These are phyloP conservation scores for Scheffersomyces quercinus DNA, from an alignment of 1,139 yeast species.

Conservation along the genomic window DNA sequence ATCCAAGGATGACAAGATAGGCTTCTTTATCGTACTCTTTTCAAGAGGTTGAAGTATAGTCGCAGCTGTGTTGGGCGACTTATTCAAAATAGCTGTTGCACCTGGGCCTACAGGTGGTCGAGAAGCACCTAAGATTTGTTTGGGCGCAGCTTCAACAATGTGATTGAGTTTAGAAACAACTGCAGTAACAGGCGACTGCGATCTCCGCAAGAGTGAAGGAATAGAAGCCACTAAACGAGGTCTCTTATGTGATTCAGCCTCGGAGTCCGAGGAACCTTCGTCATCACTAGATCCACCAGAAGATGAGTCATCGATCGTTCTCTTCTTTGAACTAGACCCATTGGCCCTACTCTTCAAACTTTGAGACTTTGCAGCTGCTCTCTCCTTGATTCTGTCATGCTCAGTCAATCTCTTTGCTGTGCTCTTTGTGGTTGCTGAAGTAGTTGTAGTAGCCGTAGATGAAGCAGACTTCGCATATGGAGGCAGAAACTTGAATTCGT, in stretches of 20 bases:
- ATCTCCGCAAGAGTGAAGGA: constrained; percentile 9
- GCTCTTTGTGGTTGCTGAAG: background rate
- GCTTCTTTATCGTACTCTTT: constrained; percentile 16
- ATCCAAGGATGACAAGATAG: constrained; percentile 50
- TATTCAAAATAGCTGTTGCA: background rate
- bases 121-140: background rate
- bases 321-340: constrained; percentile 3
- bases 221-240: constrained; percentile 15
- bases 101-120: background rate
- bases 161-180: constrained; percentile 1
- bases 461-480: background rate
- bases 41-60: background rate
- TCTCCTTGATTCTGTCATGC: constrained; percentile 4
- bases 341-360: too few species aligned
- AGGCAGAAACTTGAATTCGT: too few species aligned
- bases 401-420: constrained; percentile 1
- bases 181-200: constrained; percentile 7
- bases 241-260: constrained; percentile 11
- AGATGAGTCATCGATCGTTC: constrained; percentile 12
- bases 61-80: background rate
- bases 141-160: background rate
- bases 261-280: constrained; percentile 16
- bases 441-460: background rate
- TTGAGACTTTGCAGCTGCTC: constrained; percentile 1
- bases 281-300: constrained; percentile 10